Conservation (phyloP, 2,329 filamentous ascomycete genomes). For the Microthyrium microscopicum region DNA sequence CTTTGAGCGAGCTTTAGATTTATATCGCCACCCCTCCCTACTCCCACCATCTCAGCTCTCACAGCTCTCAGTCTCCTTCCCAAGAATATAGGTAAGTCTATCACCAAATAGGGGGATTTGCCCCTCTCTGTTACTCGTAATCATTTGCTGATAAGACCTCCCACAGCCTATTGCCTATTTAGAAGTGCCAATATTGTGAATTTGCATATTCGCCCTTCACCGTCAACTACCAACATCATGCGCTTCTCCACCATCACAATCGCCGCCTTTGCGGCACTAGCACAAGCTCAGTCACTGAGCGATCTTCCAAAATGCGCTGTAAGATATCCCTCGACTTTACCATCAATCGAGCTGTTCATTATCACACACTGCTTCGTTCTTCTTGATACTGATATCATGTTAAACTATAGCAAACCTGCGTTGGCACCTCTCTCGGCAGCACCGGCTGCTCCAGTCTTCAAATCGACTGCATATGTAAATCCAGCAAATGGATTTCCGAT, state of each 20-base stretch:
- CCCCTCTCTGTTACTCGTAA: neutral
- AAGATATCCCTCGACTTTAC: conserved; percentile 5
- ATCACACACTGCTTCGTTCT: neutral
- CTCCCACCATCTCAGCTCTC: no score
- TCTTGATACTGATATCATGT: neutral
- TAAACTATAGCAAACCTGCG: conserved; percentile 17
- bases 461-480: conserved; percentile 26
- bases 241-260: conserved; percentile 12
- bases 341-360: neutral
- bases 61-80: no score
- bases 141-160: neutral
- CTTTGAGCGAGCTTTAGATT: no score
- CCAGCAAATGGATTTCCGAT: conserved; percentile 17
- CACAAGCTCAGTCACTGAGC: conserved; percentile 12
- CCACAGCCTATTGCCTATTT: neutral
- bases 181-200: neutral
- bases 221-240: conserved; percentile 12
- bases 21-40: no score
- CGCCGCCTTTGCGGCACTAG: conserved; percentile 13
- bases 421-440: conserved; percentile 18
- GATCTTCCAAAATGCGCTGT: conserved; percentile 16
- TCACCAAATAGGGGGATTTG: neutral
- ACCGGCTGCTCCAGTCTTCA: conserved; percentile 20
- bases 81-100: neutral
- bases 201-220: neutral